phyloP scores from a whole-genome alignment of 2,329 filamentous ascomycete species.

The Apiospora malaysiana region DNA sequence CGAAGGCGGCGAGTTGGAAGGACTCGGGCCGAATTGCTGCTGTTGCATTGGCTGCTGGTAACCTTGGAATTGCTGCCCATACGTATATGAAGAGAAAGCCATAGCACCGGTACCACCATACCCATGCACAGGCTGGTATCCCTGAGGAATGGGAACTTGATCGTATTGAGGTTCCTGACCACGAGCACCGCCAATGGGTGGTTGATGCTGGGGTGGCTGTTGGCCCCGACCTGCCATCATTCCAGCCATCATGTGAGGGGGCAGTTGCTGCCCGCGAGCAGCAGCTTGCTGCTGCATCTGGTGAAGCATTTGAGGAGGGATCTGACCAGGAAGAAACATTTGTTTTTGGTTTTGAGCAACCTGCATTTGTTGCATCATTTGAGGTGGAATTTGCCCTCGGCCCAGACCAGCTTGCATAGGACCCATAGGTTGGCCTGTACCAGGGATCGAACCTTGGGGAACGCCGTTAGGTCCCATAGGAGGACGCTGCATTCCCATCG shows the following conservation, averaged over 20 bases:
- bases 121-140: conserved; percentile 41
- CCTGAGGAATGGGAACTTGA: conserved; percentile 39
- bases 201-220: background rate
- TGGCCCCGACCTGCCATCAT: background rate
- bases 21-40: conserved; percentile 3
- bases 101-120: conserved; percentile 36
- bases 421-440: conserved; percentile 11
- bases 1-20: conserved; percentile 1
- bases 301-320: conserved; percentile 28
- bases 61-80: conserved; percentile 24
- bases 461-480: conserved; percentile 23
- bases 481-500: conserved; percentile 7
- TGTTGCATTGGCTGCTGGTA: conserved; percentile 26
- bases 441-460: conserved; percentile 26
- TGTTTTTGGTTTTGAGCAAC: conserved; percentile 30
- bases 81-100: conserved; percentile 36
- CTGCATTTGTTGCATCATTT: conserved; percentile 29
- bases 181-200: background rate
- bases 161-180: conserved; percentile 34
- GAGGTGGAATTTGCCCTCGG: conserved; percentile 29
- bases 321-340: conserved; percentile 11
- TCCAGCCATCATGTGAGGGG: conserved; percentile 24
- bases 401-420: conserved; percentile 23
- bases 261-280: conserved; percentile 27
- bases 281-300: conserved; percentile 29